Base-by-base conservation (phyloP, 768 basidiomycete species). In the Termitomyces sp. region DNA sequence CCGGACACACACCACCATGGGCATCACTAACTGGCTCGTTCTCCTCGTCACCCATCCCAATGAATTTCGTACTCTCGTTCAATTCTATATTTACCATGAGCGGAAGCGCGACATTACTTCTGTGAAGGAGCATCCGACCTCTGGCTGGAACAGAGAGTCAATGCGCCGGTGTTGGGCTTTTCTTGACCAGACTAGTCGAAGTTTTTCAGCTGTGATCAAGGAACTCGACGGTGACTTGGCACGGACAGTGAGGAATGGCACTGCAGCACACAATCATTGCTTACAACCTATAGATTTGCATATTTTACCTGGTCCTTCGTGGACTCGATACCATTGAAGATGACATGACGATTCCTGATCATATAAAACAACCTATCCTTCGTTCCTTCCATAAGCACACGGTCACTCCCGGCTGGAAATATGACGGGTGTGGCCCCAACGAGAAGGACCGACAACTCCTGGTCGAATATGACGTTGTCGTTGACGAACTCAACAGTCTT, bases 251-350 rank as follows among this genome's bases (percentile, higher is more conserved):
- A 74, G 94, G 70, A 74, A 93, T 85, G 30, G 33, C n/a, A 30
- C 16, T 30, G 26, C 10, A 26, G 18, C 35, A 55, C 14, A 41
- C 32, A 38, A 32, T 13, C 10, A 4, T 18, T 57, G 48, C 40
- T 60, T 14, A 60, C 32, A 30, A 4, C 9, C 38, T 55, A 44
- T 50, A 97, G 96, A 87, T 98, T 63, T 94, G 91, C 71, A 74
- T 98, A 60, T 98, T 97, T 74, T 99, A 98, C 74, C 84, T 99
- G 46, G 90, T 95, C 5, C 81, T 99, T 6, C 86, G 96, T 23
- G 97, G 86, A 5, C 78, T 98, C n/a, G 96, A 99, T 72, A 99
- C 96, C 4, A 84, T 99, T 63, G 96, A 98, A 72, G 96, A 99
- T 72, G 96, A 99, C 76, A 98, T 98, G 95, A 91, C 94, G 0